These are phyloP conservation scores for Calonectria crousiana DNA, from an alignment of 2,329 filamentous ascomycete species.

Conservation along the genomic window DNA sequence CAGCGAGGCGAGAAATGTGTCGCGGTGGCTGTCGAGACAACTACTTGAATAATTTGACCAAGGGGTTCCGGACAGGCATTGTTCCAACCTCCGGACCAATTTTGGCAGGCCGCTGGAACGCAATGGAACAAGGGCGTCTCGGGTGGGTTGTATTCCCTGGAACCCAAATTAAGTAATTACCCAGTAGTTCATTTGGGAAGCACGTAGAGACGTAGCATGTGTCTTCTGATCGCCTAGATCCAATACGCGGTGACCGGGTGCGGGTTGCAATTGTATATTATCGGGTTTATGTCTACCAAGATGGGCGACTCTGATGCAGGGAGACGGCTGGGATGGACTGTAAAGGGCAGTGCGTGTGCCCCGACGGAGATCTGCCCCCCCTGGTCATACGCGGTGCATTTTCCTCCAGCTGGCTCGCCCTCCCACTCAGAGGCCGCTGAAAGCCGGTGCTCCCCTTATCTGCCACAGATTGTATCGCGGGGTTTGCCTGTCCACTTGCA, in stretches of 20 bases:
- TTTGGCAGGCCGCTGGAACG: slow-evolving; percentile 24
- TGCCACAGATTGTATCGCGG: not conserved
- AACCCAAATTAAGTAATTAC: not conserved
- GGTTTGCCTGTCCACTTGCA: slow-evolving; percentile 9
- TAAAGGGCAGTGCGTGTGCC: not conserved
- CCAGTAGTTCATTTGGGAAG: not conserved
- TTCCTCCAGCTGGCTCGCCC: slow-evolving; percentile 9
- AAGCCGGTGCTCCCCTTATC: slow-evolving; percentile 2
- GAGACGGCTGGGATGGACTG: slow-evolving; percentile 7
- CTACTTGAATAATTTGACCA: slow-evolving; percentile 1
- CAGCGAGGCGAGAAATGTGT: slow-evolving; percentile 2
- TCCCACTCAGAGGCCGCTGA: not conserved
- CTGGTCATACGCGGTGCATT: not conserved
- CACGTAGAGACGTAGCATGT: not conserved
- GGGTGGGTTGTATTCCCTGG: slow-evolving; percentile 5
- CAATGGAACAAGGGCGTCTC: not conserved
- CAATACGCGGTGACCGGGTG: not conserved
- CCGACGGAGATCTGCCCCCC: not conserved
- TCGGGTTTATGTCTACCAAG: not conserved
- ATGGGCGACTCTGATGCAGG: slow-evolving; percentile 9
- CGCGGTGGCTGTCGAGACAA: slow-evolving; percentile 9
- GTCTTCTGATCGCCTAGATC: not conserved
- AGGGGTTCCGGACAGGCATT: slow-evolving; percentile 23
- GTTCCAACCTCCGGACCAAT: slow-evolving; percentile 22
- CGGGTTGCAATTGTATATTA: not conserved